A percentile compares a stretch with the other conserved stretches of the same genome.
phyloP scores from a whole-genome alignment of 2,329 filamentous ascomycete genomes.

The Ceratocystis albifundus region DNA sequence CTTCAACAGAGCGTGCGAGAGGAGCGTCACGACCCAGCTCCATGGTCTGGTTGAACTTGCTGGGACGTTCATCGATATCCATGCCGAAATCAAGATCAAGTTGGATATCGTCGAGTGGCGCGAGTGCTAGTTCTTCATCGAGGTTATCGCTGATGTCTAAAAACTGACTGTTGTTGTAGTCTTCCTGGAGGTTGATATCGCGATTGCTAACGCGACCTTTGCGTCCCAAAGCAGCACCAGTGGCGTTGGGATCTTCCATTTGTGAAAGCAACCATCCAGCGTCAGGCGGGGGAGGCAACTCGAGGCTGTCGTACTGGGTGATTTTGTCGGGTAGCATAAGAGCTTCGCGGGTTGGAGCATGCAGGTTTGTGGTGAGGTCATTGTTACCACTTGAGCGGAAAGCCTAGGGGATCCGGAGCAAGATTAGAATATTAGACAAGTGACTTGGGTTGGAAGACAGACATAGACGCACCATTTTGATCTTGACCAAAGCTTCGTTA shows the following conservation, averaged over 20 bases:
- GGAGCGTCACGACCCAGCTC: constrained; percentile 86
- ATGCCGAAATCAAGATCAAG: constrained; percentile 65
- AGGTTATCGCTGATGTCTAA: constrained; percentile 53
- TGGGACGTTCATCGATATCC: constrained; percentile 54
- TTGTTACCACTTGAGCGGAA: constrained; percentile 92
- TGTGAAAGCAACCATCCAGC: constrained; percentile 72
- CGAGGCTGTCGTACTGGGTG: constrained; percentile 75
- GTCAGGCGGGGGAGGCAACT: constrained; percentile 73
- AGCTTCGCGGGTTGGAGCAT: constrained; percentile 70
- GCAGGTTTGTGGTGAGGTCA: constrained; percentile 75
- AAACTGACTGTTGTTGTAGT: constrained; percentile 67
- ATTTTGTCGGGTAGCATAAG: constrained; percentile 85
- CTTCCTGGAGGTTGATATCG: constrained; percentile 58
- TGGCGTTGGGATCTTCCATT: constrained; percentile 49
- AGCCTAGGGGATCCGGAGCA: constrained; percentile 44
- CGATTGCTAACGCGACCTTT: constrained; percentile 48
- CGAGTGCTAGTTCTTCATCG: constrained; percentile 47
- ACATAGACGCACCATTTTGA: constrained; percentile 69
- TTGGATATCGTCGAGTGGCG: constrained; percentile 54
- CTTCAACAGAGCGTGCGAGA: constrained; percentile 52
- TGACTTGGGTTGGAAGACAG: too few species aligned
- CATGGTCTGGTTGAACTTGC: constrained; percentile 49
- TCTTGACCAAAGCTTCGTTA: constrained; percentile 93
- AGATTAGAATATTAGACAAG: not conserved
- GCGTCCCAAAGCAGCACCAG: constrained; percentile 40